Evolutionary conservation across 176 grass and related monocot genomes (phyloP), one percentile per base, ranked within the genome.

Genomic region (Avena insularis): DNA sequence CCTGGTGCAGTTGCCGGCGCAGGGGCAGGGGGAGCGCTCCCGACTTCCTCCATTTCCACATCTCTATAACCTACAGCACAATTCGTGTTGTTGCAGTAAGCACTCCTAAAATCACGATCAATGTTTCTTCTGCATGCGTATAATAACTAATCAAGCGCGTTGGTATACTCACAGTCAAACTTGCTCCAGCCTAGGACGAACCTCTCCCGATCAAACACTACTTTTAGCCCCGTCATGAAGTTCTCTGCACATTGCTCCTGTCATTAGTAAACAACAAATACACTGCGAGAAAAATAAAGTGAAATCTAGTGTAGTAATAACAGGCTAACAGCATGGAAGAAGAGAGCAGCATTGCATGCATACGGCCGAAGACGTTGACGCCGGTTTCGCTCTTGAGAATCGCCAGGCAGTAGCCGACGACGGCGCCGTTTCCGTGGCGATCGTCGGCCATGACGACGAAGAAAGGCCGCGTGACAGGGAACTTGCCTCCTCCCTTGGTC

Each of bases 321-420:
- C 38, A 29, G 29, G 29, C 29, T 29, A 29, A 29, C 29, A 29
- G 46, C 16, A 10, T 10, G 15, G 0, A 31, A 7, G 0, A 31
- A 12, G 33, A 59, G 8, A 57, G 15, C 51, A 57, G 50, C 19
- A 12, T 7, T 7, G 48, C 4, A 8, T 6, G 46, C 67, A 8
- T 89, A 94, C 93, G 90, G 61, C 93, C 93, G n/a, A 95, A 81
- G 71, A 88, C 88, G 88, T 95, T 78, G 71, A 73, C 59, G 67
- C 13, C 27, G 40, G 86, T 68, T 15, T 90, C 15, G 71, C 6
- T 87, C 79, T 59, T 81, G 7, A 86, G 0, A 14, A 95, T 40
- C 0, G 72, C 85, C 5, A 95, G 46, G 85, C 93, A 95, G 88
- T 92, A 95, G 1, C 85, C 93, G 27, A 83, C 0, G 0, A 79